Conservation (phyloP, 2,329 filamentous ascomycete genomes). For the Penicillium brasilianum region DNA sequence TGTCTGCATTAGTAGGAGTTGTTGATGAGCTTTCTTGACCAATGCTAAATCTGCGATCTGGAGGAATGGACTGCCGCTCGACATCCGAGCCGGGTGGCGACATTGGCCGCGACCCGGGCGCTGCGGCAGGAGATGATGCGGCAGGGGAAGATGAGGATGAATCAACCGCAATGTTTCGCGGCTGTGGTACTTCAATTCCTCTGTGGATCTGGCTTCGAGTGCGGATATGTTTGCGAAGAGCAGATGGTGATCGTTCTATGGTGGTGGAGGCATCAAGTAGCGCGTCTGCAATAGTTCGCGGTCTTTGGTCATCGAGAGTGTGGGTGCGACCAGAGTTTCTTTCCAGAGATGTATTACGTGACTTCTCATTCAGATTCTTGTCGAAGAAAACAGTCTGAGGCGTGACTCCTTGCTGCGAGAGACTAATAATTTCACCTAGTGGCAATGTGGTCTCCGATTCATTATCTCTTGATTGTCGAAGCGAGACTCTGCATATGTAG, state of each 20-base stretch:
- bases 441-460: slow-evolving; percentile 44
- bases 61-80: slow-evolving; percentile 41
- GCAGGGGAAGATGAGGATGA: slow-evolving; percentile 40
- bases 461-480: slow-evolving; percentile 66
- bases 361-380: slow-evolving; percentile 65
- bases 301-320: slow-evolving; percentile 46
- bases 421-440: slow-evolving; percentile 72
- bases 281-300: slow-evolving; percentile 86
- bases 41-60: slow-evolving; percentile 31
- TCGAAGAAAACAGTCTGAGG: slow-evolving; percentile 94
- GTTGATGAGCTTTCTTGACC: slow-evolving; percentile 39
- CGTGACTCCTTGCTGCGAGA: slow-evolving; percentile 76
- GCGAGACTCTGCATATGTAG: slow-evolving; percentile 86
- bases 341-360: slow-evolving; percentile 34
- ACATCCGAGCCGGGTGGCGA: slow-evolving; percentile 43
- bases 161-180: slow-evolving; percentile 31
- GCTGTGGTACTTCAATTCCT: slow-evolving; percentile 30
- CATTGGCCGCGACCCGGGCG: slow-evolving; percentile 37
- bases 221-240: slow-evolving; percentile 49
- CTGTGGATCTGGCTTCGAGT: slow-evolving; percentile 49
- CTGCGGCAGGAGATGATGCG: slow-evolving; percentile 44
- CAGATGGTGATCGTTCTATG: slow-evolving; percentile 68
- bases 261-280: slow-evolving; percentile 89
- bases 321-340: slow-evolving; percentile 35
- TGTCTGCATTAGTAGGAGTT: slow-evolving; percentile 38